These are phyloP conservation scores for Candida loeiensis DNA, from an alignment of 805 yeast genomes.

Conservation along the genomic window DNA sequence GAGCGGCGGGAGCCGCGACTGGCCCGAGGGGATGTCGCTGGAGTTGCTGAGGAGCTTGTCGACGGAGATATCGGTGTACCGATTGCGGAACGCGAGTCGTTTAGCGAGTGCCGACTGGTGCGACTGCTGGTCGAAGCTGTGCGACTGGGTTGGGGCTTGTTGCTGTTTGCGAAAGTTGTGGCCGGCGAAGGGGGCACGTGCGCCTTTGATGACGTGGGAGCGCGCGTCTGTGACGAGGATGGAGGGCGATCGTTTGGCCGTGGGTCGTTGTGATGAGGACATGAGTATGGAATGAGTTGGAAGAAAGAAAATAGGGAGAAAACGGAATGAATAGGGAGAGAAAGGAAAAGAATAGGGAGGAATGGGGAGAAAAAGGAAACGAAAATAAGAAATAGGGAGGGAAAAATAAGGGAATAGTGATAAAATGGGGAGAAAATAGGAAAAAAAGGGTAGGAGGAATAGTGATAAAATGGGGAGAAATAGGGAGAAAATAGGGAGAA, in stretches of 20 bases:
- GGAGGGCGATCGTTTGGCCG: slow-evolving; percentile 88
- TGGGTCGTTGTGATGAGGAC: slow-evolving; percentile 34
- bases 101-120: slow-evolving; percentile 24
- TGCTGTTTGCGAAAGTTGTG: slow-evolving; percentile 43
- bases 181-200: slow-evolving; percentile 82
- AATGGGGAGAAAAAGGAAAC: too few species aligned
- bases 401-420: too few species aligned
- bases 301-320: neutral
- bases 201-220: slow-evolving; percentile 44
- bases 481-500: too few species aligned
- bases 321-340: too few species aligned
- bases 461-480: too few species aligned
- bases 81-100: slow-evolving; percentile 31
- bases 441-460: too few species aligned
- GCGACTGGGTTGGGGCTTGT: slow-evolving; percentile 21
- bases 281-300: too few species aligned
- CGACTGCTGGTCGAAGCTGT: slow-evolving; percentile 18
- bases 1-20: slow-evolving; percentile 42
- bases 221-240: slow-evolving; percentile 90
- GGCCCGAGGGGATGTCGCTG: slow-evolving; percentile 87
- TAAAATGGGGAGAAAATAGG: too few species aligned
- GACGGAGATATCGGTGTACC: slow-evolving; percentile 76
- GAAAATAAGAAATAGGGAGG: too few species aligned
- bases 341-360: too few species aligned
- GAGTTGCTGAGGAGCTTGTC: slow-evolving; percentile 73